A percentile compares a stretch with the other conserved stretches of the same genome.
Conservation (phyloP, 495 filamentous ascomycete genomes). For the Penicilliopsis zonata region DNA sequence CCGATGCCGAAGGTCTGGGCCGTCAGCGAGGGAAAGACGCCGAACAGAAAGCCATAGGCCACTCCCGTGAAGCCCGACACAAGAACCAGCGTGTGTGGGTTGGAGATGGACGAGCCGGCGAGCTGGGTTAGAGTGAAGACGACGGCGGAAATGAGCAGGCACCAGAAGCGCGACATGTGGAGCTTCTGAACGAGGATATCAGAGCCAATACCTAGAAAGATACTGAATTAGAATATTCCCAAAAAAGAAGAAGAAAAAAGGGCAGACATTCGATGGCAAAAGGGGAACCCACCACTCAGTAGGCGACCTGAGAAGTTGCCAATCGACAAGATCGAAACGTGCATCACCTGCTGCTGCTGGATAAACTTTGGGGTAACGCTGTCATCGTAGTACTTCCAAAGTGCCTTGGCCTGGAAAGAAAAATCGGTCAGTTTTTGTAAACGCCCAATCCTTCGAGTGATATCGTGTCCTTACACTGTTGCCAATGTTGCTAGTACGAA, state of each 20-base stretch:
- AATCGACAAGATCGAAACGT: constrained; percentile 85
- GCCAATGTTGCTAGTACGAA: constrained; percentile 68
- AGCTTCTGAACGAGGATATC: constrained; percentile 77
- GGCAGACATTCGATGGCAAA: neutral
- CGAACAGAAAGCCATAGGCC: constrained; percentile 89
- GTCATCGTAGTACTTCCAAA: constrained; percentile 78
- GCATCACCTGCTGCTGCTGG: constrained; percentile 71
- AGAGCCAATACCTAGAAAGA: constrained; percentile 61
- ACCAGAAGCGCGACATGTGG: constrained; percentile 77
- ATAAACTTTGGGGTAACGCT: constrained; percentile 63
- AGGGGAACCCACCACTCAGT: constrained; percentile 44
- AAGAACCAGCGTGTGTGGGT: constrained; percentile 64
- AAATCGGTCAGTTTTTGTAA: constrained; percentile 5
- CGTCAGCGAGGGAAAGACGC: constrained; percentile 84
- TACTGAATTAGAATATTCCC: neutral
- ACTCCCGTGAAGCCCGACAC: constrained; percentile 78
- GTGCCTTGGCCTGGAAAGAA: constrained; percentile 38
- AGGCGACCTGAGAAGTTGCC: constrained; percentile 75
- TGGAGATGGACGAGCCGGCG: constrained; percentile 62
- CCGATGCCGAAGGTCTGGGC: constrained; percentile 84
- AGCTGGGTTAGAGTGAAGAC: constrained; percentile 78
- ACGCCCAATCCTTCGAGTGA: neutral
- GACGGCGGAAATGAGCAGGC: constrained; percentile 59
- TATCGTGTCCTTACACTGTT: constrained; percentile 51
- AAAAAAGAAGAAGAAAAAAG: neutral